Evolutionary conservation across 345 rosid genomes (phyloP), one percentile per base, ranked within the genome.

Genomic region (Aquilaria malaccensis): DNA sequence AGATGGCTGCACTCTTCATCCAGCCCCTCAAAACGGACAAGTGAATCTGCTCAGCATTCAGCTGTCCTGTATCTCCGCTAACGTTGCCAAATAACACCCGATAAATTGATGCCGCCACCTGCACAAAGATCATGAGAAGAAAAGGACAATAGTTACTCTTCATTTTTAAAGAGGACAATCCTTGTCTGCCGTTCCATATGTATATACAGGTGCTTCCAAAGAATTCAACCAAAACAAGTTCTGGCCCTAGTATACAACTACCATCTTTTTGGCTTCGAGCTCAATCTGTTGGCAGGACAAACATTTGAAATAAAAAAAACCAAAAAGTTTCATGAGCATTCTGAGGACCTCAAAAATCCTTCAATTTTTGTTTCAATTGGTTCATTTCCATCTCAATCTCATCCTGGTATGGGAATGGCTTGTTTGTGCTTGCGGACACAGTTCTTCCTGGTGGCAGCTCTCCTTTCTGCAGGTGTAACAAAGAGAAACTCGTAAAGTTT

Each of bases 391-490:
- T 83, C 79, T 85, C 91, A 2, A 87, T 74, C 56, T 83, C 87
- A 22, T 85, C 91, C 52, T 72, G 81, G 59, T 75, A 74, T 0
- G 79, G 72, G 60, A 60, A 72, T 59, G 68, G 29, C 33, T 68
- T 68, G 58, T 56, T 77, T 55, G 78, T 10, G 45, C 79, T 74
- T 49, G 70, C n/a, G 14, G 77, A 63, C 41, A 60, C 75, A 10
- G 76, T 70, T 74, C 87, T 81, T 59, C 89, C 91, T 0, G 89
- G 80, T 7, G 91, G 95, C 46, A 88, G 87, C 53, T 83, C 90
- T 61, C 88, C 85, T 83, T 80, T 83, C 89, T 88, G 83, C 52
- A 56, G 30, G 41, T 5, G 43, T 37, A 37, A 37, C 43, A 37
- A 22, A 37, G 7, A 37, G 43, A 37, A 4, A 4, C 5, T 37